Percentiles rank a stretch among this genome's conserved stretches.
Conservation (phyloP, 2,329 filamentous ascomycete species). For the Stromatinia cepivora region DNA sequence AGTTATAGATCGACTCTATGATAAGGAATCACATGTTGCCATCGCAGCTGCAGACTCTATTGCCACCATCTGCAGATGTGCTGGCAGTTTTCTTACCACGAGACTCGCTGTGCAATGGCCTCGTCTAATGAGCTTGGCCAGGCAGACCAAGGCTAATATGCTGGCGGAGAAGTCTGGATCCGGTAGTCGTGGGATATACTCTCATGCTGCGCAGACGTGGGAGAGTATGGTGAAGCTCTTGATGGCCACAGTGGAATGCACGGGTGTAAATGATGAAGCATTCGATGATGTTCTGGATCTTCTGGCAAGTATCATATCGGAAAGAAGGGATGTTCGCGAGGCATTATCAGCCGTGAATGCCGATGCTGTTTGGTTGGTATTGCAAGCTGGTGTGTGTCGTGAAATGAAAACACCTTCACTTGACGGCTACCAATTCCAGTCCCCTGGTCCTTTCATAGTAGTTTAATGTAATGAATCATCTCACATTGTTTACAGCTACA, state of each 20-base stretch:
- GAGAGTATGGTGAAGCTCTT: slow-evolving; percentile 61
- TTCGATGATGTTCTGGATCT: slow-evolving; percentile 72
- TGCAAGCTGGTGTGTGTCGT: slow-evolving; percentile 13
- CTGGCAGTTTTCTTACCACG: slow-evolving; percentile 77
- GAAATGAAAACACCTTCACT: slow-evolving; percentile 46
- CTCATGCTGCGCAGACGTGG: slow-evolving; percentile 65
- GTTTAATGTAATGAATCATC: neutral
- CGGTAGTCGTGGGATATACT: slow-evolving; percentile 56
- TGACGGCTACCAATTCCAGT: slow-evolving; percentile 45
- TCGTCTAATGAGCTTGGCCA: slow-evolving; percentile 54
- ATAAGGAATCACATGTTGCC: slow-evolving; percentile 66
- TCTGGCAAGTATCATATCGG: slow-evolving; percentile 52
- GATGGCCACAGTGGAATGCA: slow-evolving; percentile 59
- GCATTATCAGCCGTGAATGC: slow-evolving; percentile 65
- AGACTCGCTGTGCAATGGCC: slow-evolving; percentile 75
- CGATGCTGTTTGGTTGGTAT: slow-evolving; percentile 74
- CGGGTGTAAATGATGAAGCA: slow-evolving; percentile 64
- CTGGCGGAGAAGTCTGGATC: slow-evolving; percentile 41
- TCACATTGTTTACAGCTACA: neutral
- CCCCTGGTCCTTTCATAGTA: neutral
- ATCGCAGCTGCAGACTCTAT: slow-evolving; percentile 71
- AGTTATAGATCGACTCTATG: slow-evolving; percentile 65
- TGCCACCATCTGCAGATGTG: slow-evolving; percentile 64
- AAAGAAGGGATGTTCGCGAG: slow-evolving; percentile 50
- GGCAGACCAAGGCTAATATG: slow-evolving; percentile 44